phyloP scores from a whole-genome alignment of 106 monocot species.

The Acorus gramineus region DNA sequence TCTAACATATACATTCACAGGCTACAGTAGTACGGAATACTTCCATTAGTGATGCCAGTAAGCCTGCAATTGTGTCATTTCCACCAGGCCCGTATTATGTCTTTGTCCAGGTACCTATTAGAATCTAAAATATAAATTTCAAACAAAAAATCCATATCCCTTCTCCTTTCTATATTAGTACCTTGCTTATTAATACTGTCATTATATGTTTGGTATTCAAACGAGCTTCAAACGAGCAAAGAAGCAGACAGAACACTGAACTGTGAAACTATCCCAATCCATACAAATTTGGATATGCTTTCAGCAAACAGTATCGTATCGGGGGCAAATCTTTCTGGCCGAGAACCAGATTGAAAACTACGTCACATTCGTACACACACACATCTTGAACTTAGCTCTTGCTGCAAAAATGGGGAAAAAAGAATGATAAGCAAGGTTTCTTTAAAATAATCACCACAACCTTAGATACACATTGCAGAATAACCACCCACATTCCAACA shows the following conservation, averaged over 20 bases:
- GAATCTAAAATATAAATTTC: too few relatives aligned
- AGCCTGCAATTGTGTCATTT: too few relatives aligned
- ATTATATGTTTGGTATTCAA: too few relatives aligned
- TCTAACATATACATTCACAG: too few relatives aligned
- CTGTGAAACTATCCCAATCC: constrained; percentile 24
- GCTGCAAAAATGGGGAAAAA: constrained; percentile 51
- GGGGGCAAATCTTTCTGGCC: constrained; percentile 32
- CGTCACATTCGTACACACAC: constrained; percentile 46
- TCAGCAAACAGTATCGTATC: constrained; percentile 22
- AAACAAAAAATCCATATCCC: too few relatives aligned
- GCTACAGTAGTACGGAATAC: too few relatives aligned
- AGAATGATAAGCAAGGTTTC: constrained; percentile 8
- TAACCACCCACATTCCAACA: background rate
- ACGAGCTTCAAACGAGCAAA: constrained; percentile 20
- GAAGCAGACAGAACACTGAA: constrained; percentile 28
- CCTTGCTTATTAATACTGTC: too few relatives aligned
- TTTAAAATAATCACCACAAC: constrained; percentile 1
- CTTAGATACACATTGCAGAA: background rate
- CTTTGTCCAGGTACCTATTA: too few relatives aligned
- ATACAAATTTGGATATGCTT: constrained; percentile 29
- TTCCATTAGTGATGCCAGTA: too few relatives aligned
- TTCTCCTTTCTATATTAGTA: too few relatives aligned
- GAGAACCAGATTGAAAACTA: constrained; percentile 46
- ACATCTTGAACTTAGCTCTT: constrained; percentile 98
- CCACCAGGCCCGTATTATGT: too few relatives aligned